These are phyloP conservation scores for Petasospora rhodanensis DNA, from an alignment of 1,139 yeast genomes.

Conservation along the genomic window DNA sequence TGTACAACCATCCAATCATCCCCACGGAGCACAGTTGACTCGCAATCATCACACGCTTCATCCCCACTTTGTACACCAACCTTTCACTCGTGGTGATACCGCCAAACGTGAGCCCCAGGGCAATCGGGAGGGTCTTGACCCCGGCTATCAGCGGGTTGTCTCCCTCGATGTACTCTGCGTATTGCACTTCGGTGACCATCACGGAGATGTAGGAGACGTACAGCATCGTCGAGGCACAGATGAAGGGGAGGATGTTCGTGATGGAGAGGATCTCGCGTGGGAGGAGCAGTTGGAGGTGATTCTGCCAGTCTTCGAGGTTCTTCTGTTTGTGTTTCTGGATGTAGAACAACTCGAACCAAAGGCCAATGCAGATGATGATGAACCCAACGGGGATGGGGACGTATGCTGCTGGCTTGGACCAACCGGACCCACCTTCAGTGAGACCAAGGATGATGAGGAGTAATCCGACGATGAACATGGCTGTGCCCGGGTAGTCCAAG, in stretches of 20 bases:
- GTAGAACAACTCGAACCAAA: conserved; percentile 17
- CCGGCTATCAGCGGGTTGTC: conserved; percentile 27
- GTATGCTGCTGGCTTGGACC: conserved; percentile 31
- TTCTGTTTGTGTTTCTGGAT: conserved; percentile 8
- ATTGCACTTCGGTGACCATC: too few species aligned
- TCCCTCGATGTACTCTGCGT: conserved; percentile 16
- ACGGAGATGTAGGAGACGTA: too few species aligned
- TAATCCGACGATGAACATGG: conserved; percentile 27
- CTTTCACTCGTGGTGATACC: conserved; percentile 9
- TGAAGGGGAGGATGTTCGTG: too few species aligned
- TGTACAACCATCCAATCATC: conserved; percentile 23
- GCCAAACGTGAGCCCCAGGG: conserved; percentile 10
- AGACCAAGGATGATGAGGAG: conserved; percentile 30
- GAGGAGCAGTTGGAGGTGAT: too few species aligned
- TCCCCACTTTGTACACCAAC: conserved; percentile 17
- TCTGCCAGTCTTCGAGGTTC: too few species aligned
- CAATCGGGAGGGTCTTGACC: conserved; percentile 25
- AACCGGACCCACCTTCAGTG: conserved; percentile 32
- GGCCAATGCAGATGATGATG: conserved; percentile 9
- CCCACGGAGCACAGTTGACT: conserved; percentile 13
- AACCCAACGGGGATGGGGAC: conserved; percentile 23
- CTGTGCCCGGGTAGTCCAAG: conserved; percentile 29
- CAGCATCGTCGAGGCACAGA: too few species aligned
- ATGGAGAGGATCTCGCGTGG: too few species aligned
- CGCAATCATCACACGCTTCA: conserved; percentile 19